Base-by-base conservation (phyloP, 306 rosid genomes). In the Herpetospermum pedunculosum region DNA sequence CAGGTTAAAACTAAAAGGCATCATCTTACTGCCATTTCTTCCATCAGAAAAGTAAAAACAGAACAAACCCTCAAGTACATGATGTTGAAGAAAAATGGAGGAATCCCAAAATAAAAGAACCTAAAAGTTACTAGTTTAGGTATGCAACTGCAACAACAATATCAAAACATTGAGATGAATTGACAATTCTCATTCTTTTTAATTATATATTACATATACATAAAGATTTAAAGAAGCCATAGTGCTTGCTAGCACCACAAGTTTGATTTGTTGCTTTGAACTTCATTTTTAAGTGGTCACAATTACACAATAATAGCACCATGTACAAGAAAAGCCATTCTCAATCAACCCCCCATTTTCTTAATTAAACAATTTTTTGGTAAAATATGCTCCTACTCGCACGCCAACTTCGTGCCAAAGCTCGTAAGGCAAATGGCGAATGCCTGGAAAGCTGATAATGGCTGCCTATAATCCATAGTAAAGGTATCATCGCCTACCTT, bases 331-430 rank as follows among this genome's bases (percentile, higher is more conserved):
- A 18, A 73, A n/a, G 15, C 25, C 49, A 38, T 19, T 23, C 12
- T 44, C 58, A 16, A 55, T 28, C 46, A 43, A 74, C 38, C 80
- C 28, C 80, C 78, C 63, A 15, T 69, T 77, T 70, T 63, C 69
- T 76, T 70, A 81, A 58, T 86, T 77, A 81, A 74, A 70, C n/a
- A n/a, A n/a, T n/a, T n/a, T 69, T 64, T 64, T 37, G 55, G 73
- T 16, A 41, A 55, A 15, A 73, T 44, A 55, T 49, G 70, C 60
- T 74, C 71, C 72, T 85, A 95, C 88, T 95, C 99, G 76, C 99
- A 95, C 1, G 97, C 99, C 77, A 95, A 86, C 89, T 95, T 95
- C 21, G 96, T 89, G 83, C 97, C 99, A 70, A 95, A 95, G 92
- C 97, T 95, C 29, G 97, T 83, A 30, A 95, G 88, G 92, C 96